Conservation (phyloP, 768 basidiomycete genomes). For the Phaeolepiota aurea region DNA sequence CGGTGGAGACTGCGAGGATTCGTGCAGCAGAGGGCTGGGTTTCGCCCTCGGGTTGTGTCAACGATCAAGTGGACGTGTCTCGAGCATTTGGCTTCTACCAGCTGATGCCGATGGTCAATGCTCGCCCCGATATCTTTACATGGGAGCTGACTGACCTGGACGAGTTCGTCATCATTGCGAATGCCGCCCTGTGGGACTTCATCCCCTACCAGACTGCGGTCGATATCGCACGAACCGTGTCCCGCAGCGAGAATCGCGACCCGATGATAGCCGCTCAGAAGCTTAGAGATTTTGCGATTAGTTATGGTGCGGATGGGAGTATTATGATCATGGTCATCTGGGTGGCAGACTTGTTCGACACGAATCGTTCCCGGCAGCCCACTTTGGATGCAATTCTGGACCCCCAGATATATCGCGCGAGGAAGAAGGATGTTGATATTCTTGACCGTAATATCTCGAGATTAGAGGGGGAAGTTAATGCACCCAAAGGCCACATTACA, state of each 20-base stretch:
- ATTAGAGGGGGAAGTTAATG: slow-evolving; percentile 69
- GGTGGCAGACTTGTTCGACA: slow-evolving; percentile 67
- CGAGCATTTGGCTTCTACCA: slow-evolving; percentile 91
- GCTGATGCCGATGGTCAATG: slow-evolving; percentile 83
- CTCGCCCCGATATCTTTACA: slow-evolving; percentile 69
- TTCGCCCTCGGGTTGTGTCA: slow-evolving; percentile 82
- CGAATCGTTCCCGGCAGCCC: slow-evolving; percentile 33
- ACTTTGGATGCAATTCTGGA: slow-evolving; percentile 39
- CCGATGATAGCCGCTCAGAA: slow-evolving; percentile 89
- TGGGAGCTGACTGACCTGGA: slow-evolving; percentile 74
- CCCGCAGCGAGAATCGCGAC: slow-evolving; percentile 54
- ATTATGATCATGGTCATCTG: slow-evolving; percentile 98
- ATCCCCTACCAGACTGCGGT: slow-evolving; percentile 94
- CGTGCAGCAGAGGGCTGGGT: slow-evolving; percentile 92
- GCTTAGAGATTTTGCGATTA: slow-evolving; percentile 91
- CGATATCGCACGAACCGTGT: slow-evolving; percentile 86
- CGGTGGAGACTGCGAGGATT: slow-evolving; percentile 78
- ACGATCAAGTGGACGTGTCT: slow-evolving; percentile 88
- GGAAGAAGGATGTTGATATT: slow-evolving; percentile 36
- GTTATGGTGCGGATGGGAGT: slow-evolving; percentile 88
- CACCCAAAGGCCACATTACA: slow-evolving; percentile 82
- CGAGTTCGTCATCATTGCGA: slow-evolving; percentile 95
- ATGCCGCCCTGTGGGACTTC: slow-evolving; percentile 88
- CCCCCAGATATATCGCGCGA: slow-evolving; percentile 11
- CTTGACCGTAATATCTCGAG: slow-evolving; percentile 54